Evolutionary conservation across 108 stramenopile genomes (phyloP), one percentile per base, ranked within the genome.

Genomic region (Pseudonitzschia multiseries): DNA sequence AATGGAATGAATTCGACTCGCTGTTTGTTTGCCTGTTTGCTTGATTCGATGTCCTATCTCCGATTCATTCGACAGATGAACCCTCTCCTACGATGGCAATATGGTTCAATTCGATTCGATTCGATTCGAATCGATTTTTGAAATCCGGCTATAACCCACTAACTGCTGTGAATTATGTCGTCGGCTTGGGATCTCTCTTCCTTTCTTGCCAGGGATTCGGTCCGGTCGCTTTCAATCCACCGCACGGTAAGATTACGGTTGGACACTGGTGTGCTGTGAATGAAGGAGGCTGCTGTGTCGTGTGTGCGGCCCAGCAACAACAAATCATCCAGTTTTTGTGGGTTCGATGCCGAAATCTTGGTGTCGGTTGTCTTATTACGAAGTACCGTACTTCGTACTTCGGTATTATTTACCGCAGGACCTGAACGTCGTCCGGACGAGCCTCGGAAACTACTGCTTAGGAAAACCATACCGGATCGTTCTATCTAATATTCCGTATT

Each of bases 401-500:
- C n/a, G 14, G 1, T 14, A 3, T 3, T 48, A 6, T 36, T 36
- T 36, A 6, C 36, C 36, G 2, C 36, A 36, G 36, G 36, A 5
- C 36, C 36, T 36, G 36, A 36, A 36, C 36, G 36, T 36, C 36
- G 36, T 36, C 36, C 36, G 36, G 36, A 36, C 6, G n/a, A n/a
- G n/a, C n/a, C n/a, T n/a, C n/a, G n/a, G n/a, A n/a, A n/a, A n/a
- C n/a, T n/a, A n/a, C n/a, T n/a, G n/a, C n/a, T n/a, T n/a, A n/a
- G n/a, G n/a, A 42, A 6, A 10, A 10, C 42, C 42, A 9, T 9
- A 42, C 42, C 42, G 42, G 10, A 42, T 56, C 12, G 9, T 26
- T 13, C 54, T 26, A 56, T 56, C 20, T 26, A 15, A 26, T 24
- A 59, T 59, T 59, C 57, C 57, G 31, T 28, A 59, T 59, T 59